Conservation (phyloP, 805 yeast genomes). For the Cyberlindnera petersonii region DNA sequence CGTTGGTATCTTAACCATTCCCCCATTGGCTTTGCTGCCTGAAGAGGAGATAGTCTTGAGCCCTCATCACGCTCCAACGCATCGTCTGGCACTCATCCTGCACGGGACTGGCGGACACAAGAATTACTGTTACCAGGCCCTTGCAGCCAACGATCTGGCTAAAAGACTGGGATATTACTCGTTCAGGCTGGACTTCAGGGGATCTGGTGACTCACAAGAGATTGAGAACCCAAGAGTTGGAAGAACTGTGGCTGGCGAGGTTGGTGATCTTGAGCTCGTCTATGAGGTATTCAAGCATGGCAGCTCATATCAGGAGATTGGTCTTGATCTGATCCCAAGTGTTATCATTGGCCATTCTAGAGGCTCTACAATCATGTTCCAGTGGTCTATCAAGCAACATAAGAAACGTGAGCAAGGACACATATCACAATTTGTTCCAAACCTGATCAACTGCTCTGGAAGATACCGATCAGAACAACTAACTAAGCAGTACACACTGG, state of each 20-base stretch:
- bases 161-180: conserved; percentile 55
- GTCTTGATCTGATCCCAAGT: conserved; percentile 42
- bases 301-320: conserved; percentile 26
- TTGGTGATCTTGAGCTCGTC: conserved; percentile 58
- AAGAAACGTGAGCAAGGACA: conserved; percentile 30
- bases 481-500: conserved; percentile 18
- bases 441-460: conserved; percentile 68
- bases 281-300: conserved; percentile 31
- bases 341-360: conserved; percentile 76
- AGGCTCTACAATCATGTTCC: conserved; percentile 70
- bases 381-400: conserved; percentile 57
- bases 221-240: conserved; percentile 36
- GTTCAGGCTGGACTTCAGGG: conserved; percentile 79
- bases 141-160: conserved; percentile 58
- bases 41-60: conserved; percentile 16
- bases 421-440: conserved; percentile 47
- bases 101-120: conserved; percentile 89
- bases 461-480: conserved; percentile 43
- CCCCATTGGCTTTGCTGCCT: conserved; percentile 25
- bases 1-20: conserved; percentile 35
- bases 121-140: conserved; percentile 67
- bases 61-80: conserved; percentile 34
- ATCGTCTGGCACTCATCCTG: conserved; percentile 54
- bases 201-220: conserved; percentile 73
- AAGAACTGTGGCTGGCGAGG: conserved; percentile 58